A percentile compares a stretch with the other conserved stretches of the same genome.
Evolutionary conservation across 805 yeast genomes (phyloP).

Genomic region (Kockiozyma suomiensis): DNA sequence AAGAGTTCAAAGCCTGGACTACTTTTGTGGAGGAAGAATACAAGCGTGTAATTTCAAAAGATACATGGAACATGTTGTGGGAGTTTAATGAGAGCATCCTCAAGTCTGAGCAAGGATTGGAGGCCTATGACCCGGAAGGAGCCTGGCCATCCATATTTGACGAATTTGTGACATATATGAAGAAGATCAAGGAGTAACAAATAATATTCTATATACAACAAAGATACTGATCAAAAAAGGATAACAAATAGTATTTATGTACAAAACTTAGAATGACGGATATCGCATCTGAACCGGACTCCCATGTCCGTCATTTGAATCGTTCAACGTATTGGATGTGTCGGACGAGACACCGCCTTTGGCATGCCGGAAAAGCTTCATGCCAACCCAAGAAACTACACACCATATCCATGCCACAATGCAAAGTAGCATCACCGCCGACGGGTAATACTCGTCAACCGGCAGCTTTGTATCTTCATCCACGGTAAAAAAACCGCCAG

Average conservation of each 20-base stretch:
- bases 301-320: not conserved
- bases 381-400: constrained; percentile 71
- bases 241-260: too few relatives aligned
- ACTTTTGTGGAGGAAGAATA: constrained; percentile 52
- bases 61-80: constrained; percentile 83
- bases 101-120: constrained; percentile 53
- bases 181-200: constrained; percentile 1
- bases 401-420: constrained; percentile 68
- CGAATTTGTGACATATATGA: constrained; percentile 65
- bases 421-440: constrained; percentile 41
- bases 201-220: not conserved
- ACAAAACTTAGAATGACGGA: not conserved
- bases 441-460: constrained; percentile 45
- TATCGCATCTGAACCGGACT: constrained; percentile 3
- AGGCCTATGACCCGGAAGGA: constrained; percentile 70
- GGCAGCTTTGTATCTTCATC: constrained; percentile 40
- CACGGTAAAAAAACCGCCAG: not conserved
- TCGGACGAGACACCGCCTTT: constrained; percentile 53
- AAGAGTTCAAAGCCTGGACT: constrained; percentile 52
- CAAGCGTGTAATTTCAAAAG: constrained; percentile 60
- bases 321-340: not conserved
- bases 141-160: constrained; percentile 95
- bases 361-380: constrained; percentile 79
- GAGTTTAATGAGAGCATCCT: constrained; percentile 58
- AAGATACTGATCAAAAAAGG: not conserved